Evolutionary conservation across 1,139 yeast genomes (phyloP).

Genomic region (Sugiyamaella neomexicana): DNA sequence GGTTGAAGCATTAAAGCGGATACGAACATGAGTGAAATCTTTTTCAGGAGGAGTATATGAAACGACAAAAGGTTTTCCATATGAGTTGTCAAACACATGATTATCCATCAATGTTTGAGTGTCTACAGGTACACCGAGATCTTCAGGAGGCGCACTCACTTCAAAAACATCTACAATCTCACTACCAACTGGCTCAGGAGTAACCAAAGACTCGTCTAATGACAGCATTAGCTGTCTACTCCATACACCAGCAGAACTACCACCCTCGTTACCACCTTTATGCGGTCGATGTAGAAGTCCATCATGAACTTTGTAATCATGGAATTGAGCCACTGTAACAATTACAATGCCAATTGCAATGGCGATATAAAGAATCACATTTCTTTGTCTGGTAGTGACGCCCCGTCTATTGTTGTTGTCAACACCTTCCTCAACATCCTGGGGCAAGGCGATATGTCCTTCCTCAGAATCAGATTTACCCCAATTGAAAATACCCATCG

Average conservation of each 20-base stretch:
- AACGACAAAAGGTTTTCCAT: slow-evolving; percentile 54
- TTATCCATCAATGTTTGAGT: slow-evolving; percentile 44
- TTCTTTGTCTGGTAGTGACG: slow-evolving; percentile 2
- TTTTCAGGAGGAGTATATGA: slow-evolving; percentile 46
- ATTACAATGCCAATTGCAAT: slow-evolving; percentile 8
- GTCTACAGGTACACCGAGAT: slow-evolving; percentile 46
- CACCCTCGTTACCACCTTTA: not conserved
- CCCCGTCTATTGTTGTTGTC: not conserved
- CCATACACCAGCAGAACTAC: not conserved
- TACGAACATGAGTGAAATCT: slow-evolving; percentile 59
- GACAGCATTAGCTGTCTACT: slow-evolving; percentile 5
- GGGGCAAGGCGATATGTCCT: slow-evolving; percentile 12
- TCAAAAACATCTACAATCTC: slow-evolving; percentile 25
- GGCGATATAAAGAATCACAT: slow-evolving; percentile 2
- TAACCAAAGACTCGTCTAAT: not conserved
- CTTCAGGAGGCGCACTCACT: slow-evolving; percentile 25
- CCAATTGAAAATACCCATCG: slow-evolving; percentile 5
- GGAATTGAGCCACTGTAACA: slow-evolving; percentile 5
- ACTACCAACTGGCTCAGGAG: not conserved
- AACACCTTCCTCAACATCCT: not conserved
- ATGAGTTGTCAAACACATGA: slow-evolving; percentile 57
- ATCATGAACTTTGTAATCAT: slow-evolving; percentile 1
- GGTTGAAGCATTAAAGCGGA: slow-evolving; percentile 58
- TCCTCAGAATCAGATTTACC: not conserved
- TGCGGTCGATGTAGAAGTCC: not conserved